Evolutionary conservation across 2,329 filamentous ascomycete genomes (phyloP).

Genomic region (Fonsecaea multimorphosa): DNA sequence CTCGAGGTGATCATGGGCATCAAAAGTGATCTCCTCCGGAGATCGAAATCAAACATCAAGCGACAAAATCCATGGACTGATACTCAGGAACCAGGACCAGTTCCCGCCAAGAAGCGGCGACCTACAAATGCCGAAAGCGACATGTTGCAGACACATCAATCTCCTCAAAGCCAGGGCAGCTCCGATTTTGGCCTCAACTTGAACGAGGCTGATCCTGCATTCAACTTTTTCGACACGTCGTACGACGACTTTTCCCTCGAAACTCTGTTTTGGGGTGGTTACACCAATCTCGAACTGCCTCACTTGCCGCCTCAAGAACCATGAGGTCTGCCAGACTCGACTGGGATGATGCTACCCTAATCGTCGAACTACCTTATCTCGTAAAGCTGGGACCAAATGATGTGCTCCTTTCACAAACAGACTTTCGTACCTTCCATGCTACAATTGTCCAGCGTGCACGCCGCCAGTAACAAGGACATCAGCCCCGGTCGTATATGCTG

Average conservation of each 20-base stretch:
- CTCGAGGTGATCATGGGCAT: slow-evolving; percentile 36
- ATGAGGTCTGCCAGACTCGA: background rate
- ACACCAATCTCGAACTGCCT: slow-evolving; percentile 29
- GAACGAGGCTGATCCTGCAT: slow-evolving; percentile 13
- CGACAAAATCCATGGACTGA: slow-evolving; percentile 29
- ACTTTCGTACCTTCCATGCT: background rate
- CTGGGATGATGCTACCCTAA: background rate
- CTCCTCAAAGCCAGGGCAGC: slow-evolving; percentile 15
- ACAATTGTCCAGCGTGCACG: slow-evolving; percentile 44
- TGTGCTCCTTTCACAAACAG: background rate
- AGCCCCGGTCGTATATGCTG: slow-evolving; percentile 50
- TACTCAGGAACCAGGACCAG: background rate
- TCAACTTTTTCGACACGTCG: slow-evolving; percentile 30
- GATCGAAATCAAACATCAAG: slow-evolving; percentile 24
- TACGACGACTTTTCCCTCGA: slow-evolving; percentile 33
- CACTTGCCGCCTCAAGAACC: slow-evolving; percentile 23
- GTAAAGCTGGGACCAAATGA: background rate
- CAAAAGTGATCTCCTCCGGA: slow-evolving; percentile 35
- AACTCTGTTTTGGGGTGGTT: slow-evolving; percentile 30
- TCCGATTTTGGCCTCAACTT: slow-evolving; percentile 20
- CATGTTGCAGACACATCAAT: slow-evolving; percentile 3
- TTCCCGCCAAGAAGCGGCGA: slow-evolving; percentile 17
- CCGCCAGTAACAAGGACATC: slow-evolving; percentile 48
- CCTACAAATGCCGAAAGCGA: slow-evolving; percentile 19
- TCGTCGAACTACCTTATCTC: background rate